Evolutionary conservation across 495 filamentous ascomycete genomes (phyloP), one percentile per base, ranked within the genome.

Genomic region (Aspergillus affinis): DNA sequence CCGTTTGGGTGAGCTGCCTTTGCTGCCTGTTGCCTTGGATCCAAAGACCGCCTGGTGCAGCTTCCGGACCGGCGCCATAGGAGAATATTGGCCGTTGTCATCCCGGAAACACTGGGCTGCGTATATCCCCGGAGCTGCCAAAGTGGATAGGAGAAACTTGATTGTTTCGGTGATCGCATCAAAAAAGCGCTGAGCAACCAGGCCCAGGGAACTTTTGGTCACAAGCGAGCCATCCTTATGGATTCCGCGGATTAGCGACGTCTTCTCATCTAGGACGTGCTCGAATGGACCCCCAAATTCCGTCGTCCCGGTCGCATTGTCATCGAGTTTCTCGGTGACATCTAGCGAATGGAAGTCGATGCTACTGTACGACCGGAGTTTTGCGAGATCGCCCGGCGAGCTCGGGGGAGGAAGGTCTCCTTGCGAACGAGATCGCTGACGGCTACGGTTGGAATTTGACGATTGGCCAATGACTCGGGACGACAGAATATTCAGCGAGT

Each of bases 401-500:
- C 68, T 74, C 36, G 77, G 69, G 32, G 81, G 70, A 58, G 79
- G 70, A 45, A 82, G 73, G 32, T 86, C 82, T 60, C 80, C 82
- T 60, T 88, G 79, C 15, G 87, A 90, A 65, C 84, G 88, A 55
- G 86, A 85, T 75, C 88, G 81, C 58, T 85, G 82, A 54, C 86
- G 85, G 45, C 72, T 66, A 48, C 70, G 49, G 79, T 76, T 58
- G 74, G 80, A 60, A 62, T 54, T 69, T 64, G 73, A 72, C 64
- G 83, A 81, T 71, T 81, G 81, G 65, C 87, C 87, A 62, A 90
- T 86, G 71, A 94, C 90, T 78, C 90, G 87, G 71, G 90, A 84
- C 64, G 91, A 95, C 73, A 98, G 82, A 73, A 97, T 90, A 76
- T 96, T 96, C 80, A 98, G 78, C 69, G 93, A 96, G 88, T 98